Percentiles rank a stretch among this genome's conserved stretches.
phyloP scores from a whole-genome alignment of 495 filamentous ascomycete species.

The Annulohypoxylon moriforme region DNA sequence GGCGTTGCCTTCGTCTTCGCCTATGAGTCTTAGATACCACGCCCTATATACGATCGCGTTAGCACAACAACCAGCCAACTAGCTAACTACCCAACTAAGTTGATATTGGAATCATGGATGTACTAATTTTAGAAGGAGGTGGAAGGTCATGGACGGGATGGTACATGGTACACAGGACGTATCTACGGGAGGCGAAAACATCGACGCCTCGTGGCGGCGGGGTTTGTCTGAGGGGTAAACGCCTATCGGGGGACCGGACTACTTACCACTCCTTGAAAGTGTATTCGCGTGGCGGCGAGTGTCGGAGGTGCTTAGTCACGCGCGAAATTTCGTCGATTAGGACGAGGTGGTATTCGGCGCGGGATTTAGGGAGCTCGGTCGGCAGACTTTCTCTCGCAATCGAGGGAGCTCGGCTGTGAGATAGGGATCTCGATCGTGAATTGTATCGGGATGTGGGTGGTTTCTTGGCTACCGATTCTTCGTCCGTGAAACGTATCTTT shows the following conservation, averaged over 20 bases:
- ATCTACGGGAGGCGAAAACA: background rate
- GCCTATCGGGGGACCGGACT: background rate
- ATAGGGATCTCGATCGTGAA: conserved; percentile 44
- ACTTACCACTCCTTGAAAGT: conserved; percentile 78
- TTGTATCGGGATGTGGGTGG: background rate
- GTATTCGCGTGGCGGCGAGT: conserved; percentile 72
- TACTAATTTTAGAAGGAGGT: background rate
- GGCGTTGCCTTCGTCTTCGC: conserved; percentile 70
- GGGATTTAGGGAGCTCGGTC: conserved; percentile 46
- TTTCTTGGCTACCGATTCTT: background rate
- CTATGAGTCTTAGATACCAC: conserved; percentile 79
- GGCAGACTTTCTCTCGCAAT: conserved; percentile 43
- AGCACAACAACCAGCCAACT: conserved; percentile 1
- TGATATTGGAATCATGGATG: too few relatives aligned
- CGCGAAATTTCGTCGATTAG: conserved; percentile 75
- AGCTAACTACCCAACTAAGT: too few relatives aligned
- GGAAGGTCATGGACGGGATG: background rate
- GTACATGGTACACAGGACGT: background rate
- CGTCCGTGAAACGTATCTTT: background rate
- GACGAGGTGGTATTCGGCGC: conserved; percentile 71
- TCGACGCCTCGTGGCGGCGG: background rate
- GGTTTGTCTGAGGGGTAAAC: background rate
- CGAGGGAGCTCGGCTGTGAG: conserved; percentile 44
- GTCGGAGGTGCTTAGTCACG: conserved; percentile 71
- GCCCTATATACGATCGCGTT: conserved; percentile 48